These are phyloP conservation scores for Mortierella claussenii DNA, from an alignment of 192 early-diverging fungal genomes.

Conservation along the genomic window DNA sequence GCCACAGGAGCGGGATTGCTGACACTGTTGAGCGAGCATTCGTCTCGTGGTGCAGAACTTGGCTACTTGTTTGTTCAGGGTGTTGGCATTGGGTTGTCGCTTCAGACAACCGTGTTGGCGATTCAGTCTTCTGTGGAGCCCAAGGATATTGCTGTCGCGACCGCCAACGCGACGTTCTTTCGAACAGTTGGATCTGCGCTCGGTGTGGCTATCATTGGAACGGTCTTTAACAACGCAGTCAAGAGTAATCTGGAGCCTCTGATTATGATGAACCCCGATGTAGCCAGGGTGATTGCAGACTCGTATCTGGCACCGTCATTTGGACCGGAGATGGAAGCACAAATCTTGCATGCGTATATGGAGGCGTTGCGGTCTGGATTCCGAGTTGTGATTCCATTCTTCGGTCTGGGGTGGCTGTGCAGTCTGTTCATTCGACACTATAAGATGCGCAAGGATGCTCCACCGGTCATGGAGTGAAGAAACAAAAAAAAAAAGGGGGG, in stretches of 20 bases:
- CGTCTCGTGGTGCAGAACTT: constrained; percentile 59
- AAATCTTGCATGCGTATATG: constrained; percentile 61
- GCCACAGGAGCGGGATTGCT: constrained; percentile 69
- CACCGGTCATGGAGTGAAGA: no score
- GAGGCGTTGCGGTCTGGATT: constrained; percentile 58
- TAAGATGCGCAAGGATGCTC: not conserved
- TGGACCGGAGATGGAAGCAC: constrained; percentile 21
- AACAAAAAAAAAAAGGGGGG: no score
- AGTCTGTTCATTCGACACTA: constrained; percentile 51
- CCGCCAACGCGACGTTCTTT: constrained; percentile 70
- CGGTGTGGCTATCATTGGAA: constrained; percentile 50
- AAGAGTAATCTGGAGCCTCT: constrained; percentile 16
- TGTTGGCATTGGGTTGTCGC: constrained; percentile 74
- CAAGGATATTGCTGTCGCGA: constrained; percentile 71
- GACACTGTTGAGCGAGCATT: constrained; percentile 56
- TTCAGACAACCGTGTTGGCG: constrained; percentile 73
- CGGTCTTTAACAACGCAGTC: constrained; percentile 50
- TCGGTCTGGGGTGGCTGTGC: constrained; percentile 52
- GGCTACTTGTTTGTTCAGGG: constrained; percentile 75
- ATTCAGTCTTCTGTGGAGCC: constrained; percentile 70
- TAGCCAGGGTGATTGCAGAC: constrained; percentile 1
- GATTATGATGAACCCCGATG: not conserved
- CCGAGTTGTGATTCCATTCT: constrained; percentile 59
- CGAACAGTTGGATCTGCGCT: constrained; percentile 47
- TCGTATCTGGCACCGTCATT: constrained; percentile 52